Conservation (phyloP, 176 grass and related monocot genomes). For the Themeda triandra region DNA sequence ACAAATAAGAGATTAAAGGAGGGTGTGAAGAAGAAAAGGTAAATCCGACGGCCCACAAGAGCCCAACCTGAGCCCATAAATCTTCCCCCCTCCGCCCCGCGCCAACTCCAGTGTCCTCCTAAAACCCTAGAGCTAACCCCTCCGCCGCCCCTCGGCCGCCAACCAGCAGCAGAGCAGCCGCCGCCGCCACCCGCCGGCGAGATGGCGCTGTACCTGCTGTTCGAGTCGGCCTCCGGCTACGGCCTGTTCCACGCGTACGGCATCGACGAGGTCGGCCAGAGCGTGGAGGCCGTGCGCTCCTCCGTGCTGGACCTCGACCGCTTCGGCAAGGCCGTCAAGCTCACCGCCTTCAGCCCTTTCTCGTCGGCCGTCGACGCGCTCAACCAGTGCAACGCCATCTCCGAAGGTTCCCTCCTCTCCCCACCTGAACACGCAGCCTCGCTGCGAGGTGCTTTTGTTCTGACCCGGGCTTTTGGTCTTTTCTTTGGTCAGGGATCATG, state of each 20-base stretch:
- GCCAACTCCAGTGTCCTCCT: not conserved
- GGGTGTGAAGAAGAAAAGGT: not conserved
- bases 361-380: slow-evolving; percentile 75
- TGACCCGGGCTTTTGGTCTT: not conserved
- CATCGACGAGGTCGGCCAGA: slow-evolving; percentile 80
- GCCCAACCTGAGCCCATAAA: slow-evolving; percentile 28
- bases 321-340: slow-evolving; percentile 85
- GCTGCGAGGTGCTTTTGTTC: not conserved
- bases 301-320: slow-evolving; percentile 71
- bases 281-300: slow-evolving; percentile 70
- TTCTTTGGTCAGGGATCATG: slow-evolving; percentile 56
- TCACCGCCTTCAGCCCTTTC: slow-evolving; percentile 81
- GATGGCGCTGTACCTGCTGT: slow-evolving; percentile 77
- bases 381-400: slow-evolving; percentile 88
- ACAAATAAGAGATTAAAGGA: not conserved
- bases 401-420: slow-evolving; percentile 36
- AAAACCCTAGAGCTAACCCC: slow-evolving; percentile 55
- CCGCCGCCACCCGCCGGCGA: slow-evolving; percentile 26
- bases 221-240: slow-evolving; percentile 81
- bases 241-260: slow-evolving; percentile 73
- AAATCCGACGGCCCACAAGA: slow-evolving; percentile 8
- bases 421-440: no score
- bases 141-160: not conserved
- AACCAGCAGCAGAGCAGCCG: not conserved
- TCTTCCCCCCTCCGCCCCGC: not conserved